Conservation (phyloP, 164 flowering plant species). For the Tetrastigma voinierianum region DNA sequence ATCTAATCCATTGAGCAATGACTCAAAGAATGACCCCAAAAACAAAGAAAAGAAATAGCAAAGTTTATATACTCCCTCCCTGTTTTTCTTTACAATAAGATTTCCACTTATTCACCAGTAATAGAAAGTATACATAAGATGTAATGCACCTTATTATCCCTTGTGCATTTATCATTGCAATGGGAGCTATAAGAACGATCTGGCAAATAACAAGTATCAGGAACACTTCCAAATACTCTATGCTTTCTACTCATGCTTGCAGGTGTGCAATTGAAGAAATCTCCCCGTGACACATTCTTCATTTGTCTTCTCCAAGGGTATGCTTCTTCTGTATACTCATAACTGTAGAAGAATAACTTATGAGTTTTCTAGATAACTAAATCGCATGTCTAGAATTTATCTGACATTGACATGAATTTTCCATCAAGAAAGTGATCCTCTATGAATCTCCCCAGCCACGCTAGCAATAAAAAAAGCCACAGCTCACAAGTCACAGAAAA, state of each 20-base stretch:
- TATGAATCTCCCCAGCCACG: no score
- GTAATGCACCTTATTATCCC: constrained; percentile 44
- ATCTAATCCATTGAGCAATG: background rate
- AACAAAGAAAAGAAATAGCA: background rate
- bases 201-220: constrained; percentile 22
- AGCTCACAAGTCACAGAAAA: no score
- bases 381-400: background rate
- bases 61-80: background rate
- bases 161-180: constrained; percentile 20
- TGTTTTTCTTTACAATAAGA: background rate
- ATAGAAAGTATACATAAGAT: background rate
- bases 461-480: no score
- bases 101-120: background rate
- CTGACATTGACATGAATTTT: no score
- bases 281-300: constrained; percentile 23
- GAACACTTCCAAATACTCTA: constrained; percentile 18
- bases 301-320: constrained; percentile 34
- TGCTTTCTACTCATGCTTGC: constrained; percentile 23
- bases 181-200: constrained; percentile 33
- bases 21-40: no score
- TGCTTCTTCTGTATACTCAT: constrained; percentile 33
- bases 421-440: no score
- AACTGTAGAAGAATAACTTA: constrained; percentile 27
- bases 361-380: background rate
- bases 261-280: constrained; percentile 19